Evolutionary conservation across 768 basidiomycete genomes (phyloP).

Genomic region (Suillus cothurnatus): DNA sequence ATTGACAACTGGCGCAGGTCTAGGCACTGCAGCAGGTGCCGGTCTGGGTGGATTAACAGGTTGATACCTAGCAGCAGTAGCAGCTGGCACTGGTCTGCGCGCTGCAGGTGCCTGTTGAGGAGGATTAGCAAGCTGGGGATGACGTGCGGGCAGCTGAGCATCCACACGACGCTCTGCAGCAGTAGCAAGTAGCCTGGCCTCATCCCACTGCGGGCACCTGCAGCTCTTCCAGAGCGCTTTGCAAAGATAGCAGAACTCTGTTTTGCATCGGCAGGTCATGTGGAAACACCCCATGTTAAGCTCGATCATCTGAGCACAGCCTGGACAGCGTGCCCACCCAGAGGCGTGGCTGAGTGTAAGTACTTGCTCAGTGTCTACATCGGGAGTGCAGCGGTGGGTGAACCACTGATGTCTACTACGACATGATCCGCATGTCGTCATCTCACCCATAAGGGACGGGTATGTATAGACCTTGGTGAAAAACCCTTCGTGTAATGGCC

Average conservation of each 20-base stretch:
- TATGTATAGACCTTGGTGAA: slow-evolving; percentile 31
- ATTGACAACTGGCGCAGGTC: neutral
- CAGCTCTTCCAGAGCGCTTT: slow-evolving; percentile 65
- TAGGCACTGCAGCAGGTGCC: slow-evolving; percentile 1
- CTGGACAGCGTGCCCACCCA: slow-evolving; percentile 43
- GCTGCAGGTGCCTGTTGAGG: slow-evolving; percentile 9
- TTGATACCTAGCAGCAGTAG: neutral
- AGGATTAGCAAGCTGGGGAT: slow-evolving; percentile 34
- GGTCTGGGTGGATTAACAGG: slow-evolving; percentile 1
- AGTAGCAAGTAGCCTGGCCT: slow-evolving; percentile 37
- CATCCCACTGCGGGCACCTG: slow-evolving; percentile 68
- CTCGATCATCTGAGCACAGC: slow-evolving; percentile 41
- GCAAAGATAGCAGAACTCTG: slow-evolving; percentile 50
- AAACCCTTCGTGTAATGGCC: slow-evolving; percentile 26
- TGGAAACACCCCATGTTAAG: slow-evolving; percentile 41
- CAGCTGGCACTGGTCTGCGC: slow-evolving; percentile 7
- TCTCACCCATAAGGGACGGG: slow-evolving; percentile 19
- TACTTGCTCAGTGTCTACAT: slow-evolving; percentile 27
- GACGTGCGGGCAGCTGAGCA: slow-evolving; percentile 35
- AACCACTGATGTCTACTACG: slow-evolving; percentile 25
- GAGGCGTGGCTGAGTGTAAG: slow-evolving; percentile 26
- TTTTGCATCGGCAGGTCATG: slow-evolving; percentile 42
- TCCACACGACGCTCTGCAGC: slow-evolving; percentile 51
- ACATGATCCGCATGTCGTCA: slow-evolving; percentile 28
- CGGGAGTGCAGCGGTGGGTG: slow-evolving; percentile 28